Conservation (phyloP, 768 basidiomycete genomes). For the Lentinula sp. region DNA sequence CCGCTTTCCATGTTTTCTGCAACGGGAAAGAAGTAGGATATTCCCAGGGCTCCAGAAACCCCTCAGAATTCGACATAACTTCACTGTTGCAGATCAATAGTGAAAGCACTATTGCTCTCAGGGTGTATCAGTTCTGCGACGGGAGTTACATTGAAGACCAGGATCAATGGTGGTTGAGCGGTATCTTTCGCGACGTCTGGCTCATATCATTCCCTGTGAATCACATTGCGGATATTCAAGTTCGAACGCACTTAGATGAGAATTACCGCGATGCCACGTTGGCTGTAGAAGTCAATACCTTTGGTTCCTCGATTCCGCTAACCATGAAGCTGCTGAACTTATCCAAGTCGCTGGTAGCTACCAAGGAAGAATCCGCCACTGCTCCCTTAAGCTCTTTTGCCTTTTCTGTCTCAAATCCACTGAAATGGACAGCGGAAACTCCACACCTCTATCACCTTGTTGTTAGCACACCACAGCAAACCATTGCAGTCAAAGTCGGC, state of each 20-base stretch:
- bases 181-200: constrained; percentile 8
- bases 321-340: constrained; percentile 2
- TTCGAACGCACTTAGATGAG: constrained; percentile 3
- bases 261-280: constrained; percentile 1
- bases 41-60: constrained; percentile 7
- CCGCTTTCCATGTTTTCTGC: constrained; percentile 8
- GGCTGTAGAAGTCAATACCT: background rate
- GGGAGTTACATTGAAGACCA: constrained; percentile 9
- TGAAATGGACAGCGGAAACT: constrained; percentile 9
- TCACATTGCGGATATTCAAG: constrained; percentile 4
- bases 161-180: constrained; percentile 8
- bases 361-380: background rate
- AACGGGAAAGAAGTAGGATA: constrained; percentile 8
- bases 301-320: background rate
- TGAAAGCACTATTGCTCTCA: constrained; percentile 2
- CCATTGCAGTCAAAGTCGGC: constrained; percentile 5
- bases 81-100: background rate
- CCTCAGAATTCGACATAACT: constrained; percentile 8
- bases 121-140: constrained; percentile 7
- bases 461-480: background rate
- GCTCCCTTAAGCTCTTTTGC: background rate
- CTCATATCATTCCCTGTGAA: constrained; percentile 6
- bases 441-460: constrained; percentile 7
- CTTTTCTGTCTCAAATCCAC: background rate
- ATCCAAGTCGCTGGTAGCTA: background rate